Evolutionary conservation across 305 asterid species (phyloP).

Genomic region (Striga hermonthica): DNA sequence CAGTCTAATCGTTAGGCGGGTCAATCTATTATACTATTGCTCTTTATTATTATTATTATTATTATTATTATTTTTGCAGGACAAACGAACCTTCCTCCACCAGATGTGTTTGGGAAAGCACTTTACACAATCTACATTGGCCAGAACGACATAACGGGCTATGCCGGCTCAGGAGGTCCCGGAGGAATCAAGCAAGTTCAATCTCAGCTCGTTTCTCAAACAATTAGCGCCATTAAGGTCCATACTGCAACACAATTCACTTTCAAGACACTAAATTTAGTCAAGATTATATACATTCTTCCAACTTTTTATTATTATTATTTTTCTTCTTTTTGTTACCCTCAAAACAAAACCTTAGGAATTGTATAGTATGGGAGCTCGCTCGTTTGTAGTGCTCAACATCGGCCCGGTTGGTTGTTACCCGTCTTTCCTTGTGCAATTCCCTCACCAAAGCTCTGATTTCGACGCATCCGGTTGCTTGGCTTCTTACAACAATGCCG

Average conservation of each 20-base stretch:
- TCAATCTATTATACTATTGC: too few relatives aligned
- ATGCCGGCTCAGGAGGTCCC: constrained; percentile 27
- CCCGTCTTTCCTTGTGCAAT: constrained; percentile 10
- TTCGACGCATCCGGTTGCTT: constrained; percentile 6
- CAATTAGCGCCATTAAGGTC: constrained; percentile 47
- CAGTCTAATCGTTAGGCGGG: too few relatives aligned
- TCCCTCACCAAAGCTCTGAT: constrained; percentile 5
- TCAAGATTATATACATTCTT: not conserved
- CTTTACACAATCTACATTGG: constrained; percentile 50
- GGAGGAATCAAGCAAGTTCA: constrained; percentile 31
- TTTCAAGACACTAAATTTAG: not conserved
- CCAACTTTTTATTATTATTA: not conserved
- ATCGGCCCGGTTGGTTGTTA: constrained; percentile 19
- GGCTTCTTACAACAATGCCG: constrained; percentile 15
- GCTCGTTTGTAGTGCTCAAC: constrained; percentile 3
- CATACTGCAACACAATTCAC: not conserved
- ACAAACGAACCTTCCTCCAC: constrained; percentile 39
- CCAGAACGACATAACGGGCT: constrained; percentile 49
- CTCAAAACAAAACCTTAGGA: constrained; percentile 30
- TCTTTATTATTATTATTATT: not conserved
- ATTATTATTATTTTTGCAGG: constrained; percentile 22
- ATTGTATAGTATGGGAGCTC: constrained; percentile 18
- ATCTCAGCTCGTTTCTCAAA: constrained; percentile 41
- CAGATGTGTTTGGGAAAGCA: constrained; percentile 46
- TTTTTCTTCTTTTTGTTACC: not conserved